Percentiles rank a stretch among this genome's conserved stretches.
phyloP scores from a whole-genome alignment of 1,284 basidiomycete genomes.

The Pyrrhoderma lamaoense region DNA sequence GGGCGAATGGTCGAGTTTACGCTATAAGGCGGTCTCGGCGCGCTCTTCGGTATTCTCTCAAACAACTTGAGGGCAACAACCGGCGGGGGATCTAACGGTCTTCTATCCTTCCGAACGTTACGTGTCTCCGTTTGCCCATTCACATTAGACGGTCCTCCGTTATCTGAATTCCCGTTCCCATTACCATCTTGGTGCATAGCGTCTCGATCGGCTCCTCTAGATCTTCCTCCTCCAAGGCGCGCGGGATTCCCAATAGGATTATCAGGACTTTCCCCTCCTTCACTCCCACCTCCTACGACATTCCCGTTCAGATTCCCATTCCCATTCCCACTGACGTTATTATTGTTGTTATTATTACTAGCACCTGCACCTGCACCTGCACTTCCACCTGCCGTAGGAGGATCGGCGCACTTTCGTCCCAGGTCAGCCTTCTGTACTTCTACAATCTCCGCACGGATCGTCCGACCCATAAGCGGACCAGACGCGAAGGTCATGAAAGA shows the following conservation, averaged over 20 bases:
- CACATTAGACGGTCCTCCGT: no score
- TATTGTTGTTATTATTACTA: no score
- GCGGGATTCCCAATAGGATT: background rate
- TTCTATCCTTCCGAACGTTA: slow-evolving; percentile 33
- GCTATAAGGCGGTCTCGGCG: slow-evolving; percentile 24
- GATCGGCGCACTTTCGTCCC: slow-evolving; percentile 48
- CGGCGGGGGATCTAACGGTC: slow-evolving; percentile 58
- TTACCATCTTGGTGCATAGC: no score
- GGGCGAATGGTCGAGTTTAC: no score
- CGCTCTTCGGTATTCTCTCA: slow-evolving; percentile 35
- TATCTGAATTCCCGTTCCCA: background rate
- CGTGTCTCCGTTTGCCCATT: background rate
- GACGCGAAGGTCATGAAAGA: slow-evolving; percentile 44
- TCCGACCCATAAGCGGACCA: slow-evolving; percentile 53
- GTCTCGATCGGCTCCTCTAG: no score
- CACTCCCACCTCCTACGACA: background rate
- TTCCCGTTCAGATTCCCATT: background rate
- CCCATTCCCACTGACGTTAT: no score
- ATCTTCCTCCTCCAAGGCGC: no score
- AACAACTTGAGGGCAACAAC: slow-evolving; percentile 49
- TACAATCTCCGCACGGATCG: slow-evolving; percentile 49
- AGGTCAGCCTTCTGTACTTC: slow-evolving; percentile 61
- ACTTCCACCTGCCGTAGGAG: slow-evolving; percentile 10
- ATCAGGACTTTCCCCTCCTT: background rate
- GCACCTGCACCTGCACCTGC: no score